These are phyloP conservation scores for Phaseolus coccineus DNA, from an alignment of 331 rosid species.

Conservation along the genomic window DNA sequence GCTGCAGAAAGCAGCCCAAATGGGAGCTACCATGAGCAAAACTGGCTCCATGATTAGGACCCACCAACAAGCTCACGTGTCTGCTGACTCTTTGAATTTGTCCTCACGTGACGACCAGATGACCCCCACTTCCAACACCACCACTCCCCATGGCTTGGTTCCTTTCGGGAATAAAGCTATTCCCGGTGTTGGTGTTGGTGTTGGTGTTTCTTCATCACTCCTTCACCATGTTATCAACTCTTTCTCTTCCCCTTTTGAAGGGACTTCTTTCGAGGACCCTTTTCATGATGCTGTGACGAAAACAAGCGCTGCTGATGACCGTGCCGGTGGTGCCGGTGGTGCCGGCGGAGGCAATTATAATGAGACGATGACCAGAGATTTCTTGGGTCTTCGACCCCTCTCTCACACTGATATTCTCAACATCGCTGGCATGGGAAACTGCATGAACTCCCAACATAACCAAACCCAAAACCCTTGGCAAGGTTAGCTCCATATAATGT, in stretches of 20 bases:
- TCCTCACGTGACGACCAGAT: slow-evolving; percentile 55
- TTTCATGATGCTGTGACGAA: slow-evolving; percentile 43
- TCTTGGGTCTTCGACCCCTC: slow-evolving; percentile 76
- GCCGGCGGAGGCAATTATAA: slow-evolving; percentile 32
- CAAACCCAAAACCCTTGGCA: slow-evolving; percentile 75
- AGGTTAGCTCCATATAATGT: slow-evolving; percentile 54
- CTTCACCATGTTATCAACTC: slow-evolving; percentile 65
- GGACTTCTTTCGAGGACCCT: slow-evolving; percentile 63
- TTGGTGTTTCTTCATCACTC: slow-evolving; percentile 41
- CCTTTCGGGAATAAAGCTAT: slow-evolving; percentile 48
- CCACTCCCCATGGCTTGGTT: slow-evolving; percentile 21
- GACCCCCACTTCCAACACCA: neutral
- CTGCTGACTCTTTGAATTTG: slow-evolving; percentile 49
- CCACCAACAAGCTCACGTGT: slow-evolving; percentile 68
- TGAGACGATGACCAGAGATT: slow-evolving; percentile 81
- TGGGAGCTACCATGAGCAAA: slow-evolving; percentile 79
- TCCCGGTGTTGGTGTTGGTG: slow-evolving; percentile 21
- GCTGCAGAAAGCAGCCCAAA: slow-evolving; percentile 94
- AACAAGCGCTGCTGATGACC: slow-evolving; percentile 33
- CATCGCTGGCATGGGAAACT: slow-evolving; percentile 68
- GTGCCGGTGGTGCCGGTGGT: neutral
- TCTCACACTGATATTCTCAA: slow-evolving; percentile 75
- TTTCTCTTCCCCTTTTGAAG: slow-evolving; percentile 64
- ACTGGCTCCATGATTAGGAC: slow-evolving; percentile 51
- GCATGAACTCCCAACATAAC: slow-evolving; percentile 58